Base-by-base conservation (phyloP, 768 basidiomycete species). In the Rhizopogon rudus region DNA sequence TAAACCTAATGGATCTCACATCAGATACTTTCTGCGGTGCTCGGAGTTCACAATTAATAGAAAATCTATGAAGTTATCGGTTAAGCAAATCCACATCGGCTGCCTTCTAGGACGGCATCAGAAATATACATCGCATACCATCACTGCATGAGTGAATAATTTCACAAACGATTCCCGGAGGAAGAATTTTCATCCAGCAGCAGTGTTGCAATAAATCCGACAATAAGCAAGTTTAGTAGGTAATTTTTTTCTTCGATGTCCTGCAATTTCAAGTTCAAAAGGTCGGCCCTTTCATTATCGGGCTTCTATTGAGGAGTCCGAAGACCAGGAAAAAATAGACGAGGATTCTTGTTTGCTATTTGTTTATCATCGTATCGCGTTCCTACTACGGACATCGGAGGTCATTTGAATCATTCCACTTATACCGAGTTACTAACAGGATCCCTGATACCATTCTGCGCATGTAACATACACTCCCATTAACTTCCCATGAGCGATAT, bases 301-400 rank as follows among this genome's bases (percentile, higher is more conserved):
- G 20, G 41, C 20, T 42, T 44, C 14, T 45, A 29, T 10, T 14
- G 13, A 35, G 14, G 29, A 20, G 35, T 48, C 45, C 45, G 31
- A 12, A 48, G 31, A 17, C 17, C 1, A 31, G 31, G 17, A 39
- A 39, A 54, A 53, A 52, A 51, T 54, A 54, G 48, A 44, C 33
- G 42, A 52, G 43, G n/a, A 44, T 16, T 10, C 39, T 10, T 45
- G 52, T 20, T 14, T 52, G 16, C 8, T n/a, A 35, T 33, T 33
- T 39, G 28, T 51, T 20, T 48, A 54, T 40, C 20, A 54, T 40
- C 25, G 37, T 6, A 13, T 54, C 49, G 31, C 51, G 51, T 53
- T 41, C 54, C 39, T 25, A 46, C 52, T 44, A 20, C 52, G 52
- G 52, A 48, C 29, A 28, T 25, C 41, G 12, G 31, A 20, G 12